Conservation (phyloP, 257 asterid species). For the Solanum sitiens region DNA sequence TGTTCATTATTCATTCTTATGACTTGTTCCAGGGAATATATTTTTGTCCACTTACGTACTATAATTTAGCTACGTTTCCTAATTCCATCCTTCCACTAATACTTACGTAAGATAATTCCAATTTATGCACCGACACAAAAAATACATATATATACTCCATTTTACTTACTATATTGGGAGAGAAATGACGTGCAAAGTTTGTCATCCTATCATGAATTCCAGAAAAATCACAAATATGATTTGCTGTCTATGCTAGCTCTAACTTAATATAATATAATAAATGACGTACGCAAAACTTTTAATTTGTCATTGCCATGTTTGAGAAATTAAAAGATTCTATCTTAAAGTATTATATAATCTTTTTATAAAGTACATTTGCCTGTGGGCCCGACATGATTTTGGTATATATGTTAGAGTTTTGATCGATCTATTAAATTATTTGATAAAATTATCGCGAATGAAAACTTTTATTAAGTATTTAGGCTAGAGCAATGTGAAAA, state of each 20-base stretch:
- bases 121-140: background rate
- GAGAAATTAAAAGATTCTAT: background rate
- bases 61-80: background rate
- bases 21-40: background rate
- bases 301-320: background rate
- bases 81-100: background rate
- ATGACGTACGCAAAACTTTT: too few species aligned
- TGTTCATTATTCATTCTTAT: background rate
- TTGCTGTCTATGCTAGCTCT: background rate
- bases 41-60: background rate
- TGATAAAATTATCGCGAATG: background rate
- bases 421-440: background rate
- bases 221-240: background rate
- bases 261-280: too few species aligned
- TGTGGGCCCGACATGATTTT: background rate
- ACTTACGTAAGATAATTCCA: background rate
- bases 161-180: background rate
- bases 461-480: background rate
- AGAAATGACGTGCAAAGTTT: background rate
- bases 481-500: background rate
- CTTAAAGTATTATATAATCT: background rate
- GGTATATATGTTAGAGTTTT: background rate
- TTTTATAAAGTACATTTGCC: background rate
- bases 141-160: background rate
- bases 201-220: background rate